Base-by-base conservation (phyloP, 257 asterid genomes). In the Mitragyna speciosa region DNA sequence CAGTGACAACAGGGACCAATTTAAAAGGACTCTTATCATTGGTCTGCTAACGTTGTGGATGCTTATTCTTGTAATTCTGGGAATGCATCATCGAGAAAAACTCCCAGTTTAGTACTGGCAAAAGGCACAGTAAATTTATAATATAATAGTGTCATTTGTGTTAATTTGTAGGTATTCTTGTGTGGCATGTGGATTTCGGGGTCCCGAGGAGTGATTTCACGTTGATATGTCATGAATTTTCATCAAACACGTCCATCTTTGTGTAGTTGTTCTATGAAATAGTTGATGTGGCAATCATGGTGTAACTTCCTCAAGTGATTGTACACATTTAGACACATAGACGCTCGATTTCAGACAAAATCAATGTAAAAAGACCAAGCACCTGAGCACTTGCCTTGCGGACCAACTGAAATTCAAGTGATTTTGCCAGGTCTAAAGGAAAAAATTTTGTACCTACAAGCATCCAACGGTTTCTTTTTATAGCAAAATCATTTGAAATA, bases 41-140 rank as follows among this genome's bases (percentile, higher is more conserved):
- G 45, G 73, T 68, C 11, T 83, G 69, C 52, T 83, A 51, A 47
- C 83, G 77, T 63, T 80, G 43, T 83, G 80, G 79, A 17, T 83
- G 28, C 52, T 85, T 48, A 10, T 82, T 64, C 58, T 71, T 58
- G 33, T 81, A 28, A 47, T 82, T 73, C 30, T 73, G 28, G 85
- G 64, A 28, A 76, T 69, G 45, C 67, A 48, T n/a, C 36, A 78
- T 61, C 70, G 63, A 20, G 85, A 61, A 66, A 77, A 64, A 20
- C 61, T 78, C 17, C 63, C 79, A 22, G 24, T 45, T 59, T 56
- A 49, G 39, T 66, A 78, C 45, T 56, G 54, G 76, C 74, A 22
- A 63, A 72, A 17, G 17, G 45, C 45, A 4, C 22, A 51, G 72
- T 76, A n/a, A 72, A 30, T 72, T 47, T 47, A 6, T 20, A 2